phyloP scores from a whole-genome alignment of 31 red algal species.

The Odonthalia washingtoniensis region DNA sequence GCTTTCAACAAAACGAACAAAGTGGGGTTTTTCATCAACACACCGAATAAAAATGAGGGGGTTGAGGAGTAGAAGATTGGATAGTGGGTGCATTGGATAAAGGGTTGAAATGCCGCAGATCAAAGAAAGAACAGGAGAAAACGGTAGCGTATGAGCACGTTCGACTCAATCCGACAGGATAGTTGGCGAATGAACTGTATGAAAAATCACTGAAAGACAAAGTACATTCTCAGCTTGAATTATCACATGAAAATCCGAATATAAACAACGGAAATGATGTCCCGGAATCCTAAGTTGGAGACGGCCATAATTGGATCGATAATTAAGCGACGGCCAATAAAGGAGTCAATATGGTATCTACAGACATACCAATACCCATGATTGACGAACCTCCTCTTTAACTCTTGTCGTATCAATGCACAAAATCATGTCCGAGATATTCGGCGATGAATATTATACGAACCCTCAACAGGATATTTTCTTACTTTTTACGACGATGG shows the following conservation, averaged over 20 bases:
- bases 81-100: neutral
- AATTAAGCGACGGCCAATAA: neutral
- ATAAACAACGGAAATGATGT: neutral
- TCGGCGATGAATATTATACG: too few species aligned
- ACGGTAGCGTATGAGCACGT: constrained; percentile 28
- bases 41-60: neutral
- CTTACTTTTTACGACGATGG: too few species aligned
- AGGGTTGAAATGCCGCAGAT: neutral
- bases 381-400: too few species aligned
- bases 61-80: neutral
- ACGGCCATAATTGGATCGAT: neutral
- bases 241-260: neutral
- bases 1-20: neutral
- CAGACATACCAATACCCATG: too few species aligned
- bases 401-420: too few species aligned
- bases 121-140: neutral
- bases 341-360: too few species aligned
- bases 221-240: neutral
- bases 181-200: neutral
- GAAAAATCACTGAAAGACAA: neutral
- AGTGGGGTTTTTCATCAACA: neutral
- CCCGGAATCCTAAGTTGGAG: neutral
- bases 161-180: neutral
- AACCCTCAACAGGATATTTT: too few species aligned
- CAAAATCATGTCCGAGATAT: too few species aligned